Base-by-base conservation (phyloP, 805 yeast genomes). In the Myxozyma sirexii region DNA sequence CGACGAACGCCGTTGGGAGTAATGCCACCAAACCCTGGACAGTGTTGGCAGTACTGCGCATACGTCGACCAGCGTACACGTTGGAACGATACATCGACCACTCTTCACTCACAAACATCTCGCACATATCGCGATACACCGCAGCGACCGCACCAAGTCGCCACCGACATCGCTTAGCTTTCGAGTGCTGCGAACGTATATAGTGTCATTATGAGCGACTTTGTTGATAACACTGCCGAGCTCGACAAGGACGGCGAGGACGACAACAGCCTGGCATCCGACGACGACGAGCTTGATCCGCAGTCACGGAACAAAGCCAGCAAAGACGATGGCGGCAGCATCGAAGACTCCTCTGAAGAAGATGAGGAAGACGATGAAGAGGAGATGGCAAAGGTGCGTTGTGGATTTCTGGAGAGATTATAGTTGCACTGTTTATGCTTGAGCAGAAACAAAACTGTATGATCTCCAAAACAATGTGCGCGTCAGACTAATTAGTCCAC, bases 331-430 rank as follows among this genome's bases (percentile, higher is more conserved):
- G 79, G 75, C 59, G 82, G 80, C 62, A 76, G 77, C 24, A 73
- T 68, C 19, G 94, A 81, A 62, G 94, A 88, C 67, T 88, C 96
- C 8, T 87, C 94, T 12, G 96, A 88, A 56, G 97, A 92, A 62
- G 97, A 91, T 42, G 96, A 88, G 6, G 96, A 89, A 31, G 97
- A 90, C 31, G 96, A 91, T 70, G 97, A 88, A 69, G 97, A 92
- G 66, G 97, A 92, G 69, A 84, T 88, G 48, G 82, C 86, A 65
- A 83, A 82, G 68, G 74, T 72, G 46, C 17, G 64, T 7, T n/a
- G 17, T 23, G 45, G 21, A 24, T 6, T 38, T 23, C 15, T 38
- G n/a, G 26, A 15, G 10, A 29, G 33, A 29, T 29, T 7, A 6
- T 10, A 10, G 10, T 29, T 29, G 33, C 10, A 10, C n/a, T n/a